Conservation (phyloP, 2,329 filamentous ascomycete species). For the Neofusicoccum ribis region DNA sequence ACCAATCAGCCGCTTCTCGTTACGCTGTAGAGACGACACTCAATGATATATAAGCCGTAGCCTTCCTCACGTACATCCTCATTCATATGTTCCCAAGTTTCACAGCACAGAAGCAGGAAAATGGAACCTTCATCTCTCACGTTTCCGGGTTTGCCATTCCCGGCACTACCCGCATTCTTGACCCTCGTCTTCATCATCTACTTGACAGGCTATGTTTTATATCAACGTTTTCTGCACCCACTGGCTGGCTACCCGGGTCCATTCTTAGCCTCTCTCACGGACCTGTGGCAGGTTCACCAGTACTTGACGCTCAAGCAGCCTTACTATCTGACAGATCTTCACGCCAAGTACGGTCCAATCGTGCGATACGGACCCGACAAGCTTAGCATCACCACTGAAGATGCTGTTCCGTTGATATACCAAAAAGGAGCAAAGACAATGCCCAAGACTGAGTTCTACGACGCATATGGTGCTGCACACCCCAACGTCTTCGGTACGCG, state of each 20-base stretch:
- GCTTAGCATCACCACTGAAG: slow-evolving; percentile 31
- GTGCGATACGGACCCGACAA: slow-evolving; percentile 35
- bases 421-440: slow-evolving; percentile 29
- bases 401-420: slow-evolving; percentile 32
- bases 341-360: slow-evolving; percentile 29
- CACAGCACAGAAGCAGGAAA: too few species aligned
- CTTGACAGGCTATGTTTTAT: slow-evolving; percentile 21
- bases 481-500: slow-evolving; percentile 39
- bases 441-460: slow-evolving; percentile 39
- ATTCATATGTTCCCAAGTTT: too few species aligned
- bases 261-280: slow-evolving; percentile 34
- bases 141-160: not conserved
- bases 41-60: too few species aligned
- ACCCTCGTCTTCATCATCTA: not conserved
- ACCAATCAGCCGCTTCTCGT: not conserved
- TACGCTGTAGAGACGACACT: not conserved
- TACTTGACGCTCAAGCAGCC: slow-evolving; percentile 29
- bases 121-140: too few species aligned
- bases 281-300: slow-evolving; percentile 33
- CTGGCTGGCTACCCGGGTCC: slow-evolving; percentile 34
- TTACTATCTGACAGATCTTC: slow-evolving; percentile 28
- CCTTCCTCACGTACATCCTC: not conserved
- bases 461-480: slow-evolving; percentile 33
- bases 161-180: not conserved
- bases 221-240: slow-evolving; percentile 30